Conservation (phyloP, 1,284 basidiomycete genomes). For the Naganishia albida region DNA sequence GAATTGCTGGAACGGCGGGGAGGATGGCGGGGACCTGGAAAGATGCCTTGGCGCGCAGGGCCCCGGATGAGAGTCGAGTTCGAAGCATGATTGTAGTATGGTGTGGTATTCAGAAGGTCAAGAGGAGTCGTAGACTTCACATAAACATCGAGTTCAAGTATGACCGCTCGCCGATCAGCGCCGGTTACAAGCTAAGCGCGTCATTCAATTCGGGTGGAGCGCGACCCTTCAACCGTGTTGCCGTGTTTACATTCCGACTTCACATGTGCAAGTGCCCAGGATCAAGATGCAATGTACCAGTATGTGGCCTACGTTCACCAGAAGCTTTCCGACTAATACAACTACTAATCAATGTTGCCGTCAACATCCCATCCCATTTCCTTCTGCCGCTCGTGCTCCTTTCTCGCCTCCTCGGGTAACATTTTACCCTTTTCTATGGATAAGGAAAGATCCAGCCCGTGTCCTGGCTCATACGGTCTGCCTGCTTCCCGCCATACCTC, state of each 20-base stretch:
- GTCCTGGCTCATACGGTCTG: constrained; percentile 43
- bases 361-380: constrained; percentile 52
- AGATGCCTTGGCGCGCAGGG: constrained; percentile 41
- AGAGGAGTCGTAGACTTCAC: not conserved
- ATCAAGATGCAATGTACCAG: not conserved
- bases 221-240: not conserved
- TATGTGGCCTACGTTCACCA: not conserved
- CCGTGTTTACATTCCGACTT: no score
- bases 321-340: not conserved
- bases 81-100: constrained; percentile 44
- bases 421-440: constrained; percentile 45
- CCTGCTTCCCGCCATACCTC: constrained; percentile 46
- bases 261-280: no score
- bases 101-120: not conserved
- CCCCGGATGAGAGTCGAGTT: constrained; percentile 46
- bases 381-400: constrained; percentile 51
- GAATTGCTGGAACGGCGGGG: constrained; percentile 31
- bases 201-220: constrained; percentile 17
- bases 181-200: constrained; percentile 25
- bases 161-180: constrained; percentile 19
- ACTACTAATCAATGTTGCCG: constrained; percentile 22
- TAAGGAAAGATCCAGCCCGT: constrained; percentile 43
- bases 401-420: constrained; percentile 43
- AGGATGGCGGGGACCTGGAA: constrained; percentile 14
- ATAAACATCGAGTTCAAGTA: no score